phyloP scores from a whole-genome alignment of 257 asterid species.

The Penstemon eatonii region DNA sequence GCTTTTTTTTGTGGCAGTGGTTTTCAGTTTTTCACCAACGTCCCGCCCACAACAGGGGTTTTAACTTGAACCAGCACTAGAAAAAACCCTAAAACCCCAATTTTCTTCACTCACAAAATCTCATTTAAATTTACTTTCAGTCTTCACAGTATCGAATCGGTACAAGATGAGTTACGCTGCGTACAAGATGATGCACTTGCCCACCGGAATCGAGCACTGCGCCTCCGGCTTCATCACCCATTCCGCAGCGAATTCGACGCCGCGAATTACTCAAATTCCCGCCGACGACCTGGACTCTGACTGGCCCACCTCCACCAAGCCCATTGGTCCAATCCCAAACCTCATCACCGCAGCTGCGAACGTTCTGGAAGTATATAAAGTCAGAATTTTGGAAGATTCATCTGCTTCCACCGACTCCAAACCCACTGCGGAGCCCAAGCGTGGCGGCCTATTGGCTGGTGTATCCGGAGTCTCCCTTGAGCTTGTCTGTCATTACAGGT shows the following conservation, averaged over 20 bases:
- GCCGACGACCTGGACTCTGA: constrained; percentile 81
- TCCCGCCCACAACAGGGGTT: constrained; percentile 32
- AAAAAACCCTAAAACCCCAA: constrained; percentile 36
- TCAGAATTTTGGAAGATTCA: constrained; percentile 66
- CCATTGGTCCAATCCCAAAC: constrained; percentile 74
- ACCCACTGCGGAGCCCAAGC: constrained; percentile 53
- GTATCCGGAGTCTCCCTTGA: constrained; percentile 79
- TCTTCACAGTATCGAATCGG: background rate
- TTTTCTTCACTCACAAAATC: constrained; percentile 11
- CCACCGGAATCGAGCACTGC: constrained; percentile 89
- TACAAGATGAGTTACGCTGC: constrained; percentile 84
- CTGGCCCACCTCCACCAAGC: constrained; percentile 56
- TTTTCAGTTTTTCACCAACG: too few species aligned
- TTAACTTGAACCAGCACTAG: constrained; percentile 16
- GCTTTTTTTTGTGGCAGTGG: too few species aligned
- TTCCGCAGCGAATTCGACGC: constrained; percentile 58
- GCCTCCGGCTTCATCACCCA: constrained; percentile 85
- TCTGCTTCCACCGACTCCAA: constrained; percentile 46
- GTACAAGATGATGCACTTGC: constrained; percentile 84
- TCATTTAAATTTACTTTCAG: constrained; percentile 1
- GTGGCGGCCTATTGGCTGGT: constrained; percentile 85
- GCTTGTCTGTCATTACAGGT: constrained; percentile 90
- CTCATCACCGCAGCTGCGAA: constrained; percentile 76
- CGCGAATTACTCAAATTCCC: constrained; percentile 45
- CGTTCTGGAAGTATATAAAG: constrained; percentile 70